phyloP scores from a whole-genome alignment of 805 yeast genomes.

The Candida nitratophila region DNA sequence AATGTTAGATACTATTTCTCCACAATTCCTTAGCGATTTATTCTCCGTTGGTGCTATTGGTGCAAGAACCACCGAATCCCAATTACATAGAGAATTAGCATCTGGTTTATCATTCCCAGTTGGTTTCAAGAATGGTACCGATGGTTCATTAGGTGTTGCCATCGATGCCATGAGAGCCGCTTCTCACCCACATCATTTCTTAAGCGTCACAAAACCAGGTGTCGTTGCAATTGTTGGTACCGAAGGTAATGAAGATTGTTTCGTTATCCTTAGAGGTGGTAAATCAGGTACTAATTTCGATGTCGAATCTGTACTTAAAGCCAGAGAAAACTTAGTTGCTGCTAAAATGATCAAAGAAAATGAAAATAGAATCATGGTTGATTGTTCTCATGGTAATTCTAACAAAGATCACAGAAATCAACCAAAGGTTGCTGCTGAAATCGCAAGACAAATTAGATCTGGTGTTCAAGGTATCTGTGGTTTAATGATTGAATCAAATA shows the following conservation, averaged over 20 bases:
- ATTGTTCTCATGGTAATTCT: conserved; percentile 97
- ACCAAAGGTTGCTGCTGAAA: conserved; percentile 80
- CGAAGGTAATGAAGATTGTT: conserved; percentile 90
- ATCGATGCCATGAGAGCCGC: conserved; percentile 93
- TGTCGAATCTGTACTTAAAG: conserved; percentile 64
- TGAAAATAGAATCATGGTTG: conserved; percentile 73
- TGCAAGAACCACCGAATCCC: conserved; percentile 98
- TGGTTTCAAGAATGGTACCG: conserved; percentile 98
- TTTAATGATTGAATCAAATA: conserved; percentile 91
- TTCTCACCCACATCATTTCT: conserved; percentile 84
- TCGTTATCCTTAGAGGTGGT: conserved; percentile 94
- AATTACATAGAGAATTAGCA: conserved; percentile 93
- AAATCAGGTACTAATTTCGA: conserved; percentile 91
- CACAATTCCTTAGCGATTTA: conserved; percentile 88
- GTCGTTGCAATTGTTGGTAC: conserved; percentile 95
- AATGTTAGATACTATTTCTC: conserved; percentile 97
- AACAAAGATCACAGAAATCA: conserved; percentile 91
- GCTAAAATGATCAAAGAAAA: conserved; percentile 38
- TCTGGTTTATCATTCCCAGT: conserved; percentile 98
- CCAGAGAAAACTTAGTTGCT: conserved; percentile 54
- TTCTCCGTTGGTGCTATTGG: conserved; percentile 96
- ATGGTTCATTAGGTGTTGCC: conserved; percentile 88
- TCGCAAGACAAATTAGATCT: conserved; percentile 70
- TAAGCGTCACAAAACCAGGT: conserved; percentile 97
- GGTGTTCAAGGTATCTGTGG: conserved; percentile 85